Conservation (phyloP, 805 yeast genomes). For the Pichia deserticola region DNA sequence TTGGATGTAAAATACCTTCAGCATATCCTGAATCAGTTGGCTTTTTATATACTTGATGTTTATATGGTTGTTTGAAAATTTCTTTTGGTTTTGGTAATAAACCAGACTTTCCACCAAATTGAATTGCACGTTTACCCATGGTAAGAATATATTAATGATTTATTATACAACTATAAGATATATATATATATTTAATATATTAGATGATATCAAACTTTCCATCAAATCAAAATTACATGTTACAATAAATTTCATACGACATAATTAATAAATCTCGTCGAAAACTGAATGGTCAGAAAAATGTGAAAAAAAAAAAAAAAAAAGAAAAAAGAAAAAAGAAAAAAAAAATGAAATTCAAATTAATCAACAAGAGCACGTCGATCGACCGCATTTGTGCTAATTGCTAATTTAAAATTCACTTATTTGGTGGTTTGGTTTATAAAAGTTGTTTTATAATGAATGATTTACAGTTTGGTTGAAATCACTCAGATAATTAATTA, state of each 20-base stretch:
- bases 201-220: not conserved
- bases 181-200: too few species aligned
- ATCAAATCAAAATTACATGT: not conserved
- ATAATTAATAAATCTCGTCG: not conserved
- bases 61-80: constrained; percentile 61
- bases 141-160: not conserved
- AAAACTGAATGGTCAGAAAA: not conserved
- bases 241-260: too few species aligned
- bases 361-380: too few species aligned
- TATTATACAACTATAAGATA: too few species aligned
- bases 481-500: too few species aligned
- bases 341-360: too few species aligned
- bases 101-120: constrained; percentile 67
- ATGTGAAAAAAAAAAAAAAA: not conserved
- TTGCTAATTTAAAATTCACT: too few species aligned
- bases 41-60: constrained; percentile 42
- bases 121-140: constrained; percentile 45
- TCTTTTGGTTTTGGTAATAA: constrained; percentile 72
- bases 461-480: too few species aligned
- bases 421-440: too few species aligned
- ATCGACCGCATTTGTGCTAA: too few species aligned
- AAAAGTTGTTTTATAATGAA: too few species aligned
- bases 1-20: constrained; percentile 60
- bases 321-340: not conserved
- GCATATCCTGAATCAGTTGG: constrained; percentile 62